A percentile compares a stretch with the other conserved stretches of the same genome.
These are phyloP conservation scores for Diospyros lotus DNA, from an alignment of 148 eudicot genomes.

Conservation along the genomic window DNA sequence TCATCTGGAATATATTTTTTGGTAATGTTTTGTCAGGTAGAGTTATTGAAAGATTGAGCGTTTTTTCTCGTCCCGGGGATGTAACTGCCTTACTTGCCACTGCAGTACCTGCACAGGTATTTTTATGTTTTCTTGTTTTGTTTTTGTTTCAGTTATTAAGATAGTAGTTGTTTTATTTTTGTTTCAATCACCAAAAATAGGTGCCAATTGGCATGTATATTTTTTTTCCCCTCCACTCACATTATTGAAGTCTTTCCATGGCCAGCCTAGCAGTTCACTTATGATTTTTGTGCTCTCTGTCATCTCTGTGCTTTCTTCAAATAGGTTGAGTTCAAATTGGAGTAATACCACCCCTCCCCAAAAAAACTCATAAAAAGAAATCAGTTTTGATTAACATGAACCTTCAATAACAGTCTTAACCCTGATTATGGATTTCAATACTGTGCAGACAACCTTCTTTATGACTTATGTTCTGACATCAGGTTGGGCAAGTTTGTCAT, in stretches of 20 bases:
- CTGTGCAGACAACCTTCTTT: constrained; percentile 77
- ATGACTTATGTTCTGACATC: constrained; percentile 88
- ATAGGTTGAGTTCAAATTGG: not conserved
- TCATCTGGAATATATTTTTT: constrained; percentile 94
- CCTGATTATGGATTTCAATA: constrained; percentile 1
- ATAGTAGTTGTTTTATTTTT: not conserved
- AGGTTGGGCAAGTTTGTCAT: constrained; percentile 96
- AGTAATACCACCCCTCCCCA: not conserved
- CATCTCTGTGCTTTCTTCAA: not conserved
- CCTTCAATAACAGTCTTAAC: constrained; percentile 1
- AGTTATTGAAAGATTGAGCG: constrained; percentile 37
- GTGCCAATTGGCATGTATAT: not conserved
- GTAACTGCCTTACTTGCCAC: constrained; percentile 54
- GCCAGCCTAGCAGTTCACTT: not conserved
- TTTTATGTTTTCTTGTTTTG: not conserved
- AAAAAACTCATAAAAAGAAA: too few species aligned
- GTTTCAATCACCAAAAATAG: not conserved
- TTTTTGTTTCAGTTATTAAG: not conserved
- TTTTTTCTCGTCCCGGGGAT: constrained; percentile 33
- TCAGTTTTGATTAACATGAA: not conserved
- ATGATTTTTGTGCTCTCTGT: not conserved
- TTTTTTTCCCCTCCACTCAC: not conserved
- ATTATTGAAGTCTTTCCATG: not conserved
- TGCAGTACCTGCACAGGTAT: constrained; percentile 62
- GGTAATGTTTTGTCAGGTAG: constrained; percentile 71